Evolutionary conservation across 306 rosid species (phyloP), one percentile per base, ranked within the genome.

Genomic region (Pterocarpus santalinus): DNA sequence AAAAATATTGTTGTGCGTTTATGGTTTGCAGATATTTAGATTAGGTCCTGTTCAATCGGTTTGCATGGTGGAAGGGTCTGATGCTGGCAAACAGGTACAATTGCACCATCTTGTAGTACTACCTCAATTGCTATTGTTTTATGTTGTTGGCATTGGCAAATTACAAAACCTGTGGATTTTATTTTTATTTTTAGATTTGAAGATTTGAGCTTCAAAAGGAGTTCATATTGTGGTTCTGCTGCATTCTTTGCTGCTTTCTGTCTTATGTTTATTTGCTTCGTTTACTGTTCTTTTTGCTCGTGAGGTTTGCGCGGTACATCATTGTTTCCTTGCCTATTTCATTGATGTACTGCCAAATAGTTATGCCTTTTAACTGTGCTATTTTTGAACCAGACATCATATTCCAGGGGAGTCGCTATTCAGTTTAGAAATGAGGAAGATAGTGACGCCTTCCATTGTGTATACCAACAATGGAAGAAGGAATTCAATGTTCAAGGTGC

Each of bases 361-460:
- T 74, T 44, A 39, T 51, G 65, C 39, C 66, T 56, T 61, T 80
- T 85, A 81, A 86, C 81, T 38, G 57, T 85, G 81, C 76, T 81
- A 55, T 65, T 82, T 85, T 73, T 87, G 76, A 73, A 87, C 71
- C 90, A 91, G 95, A 86, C 91, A 76, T 74, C 86, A 7, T 89
- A 84, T 84, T 85, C 95, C 15, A 90, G 77, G 79, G 98, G 92
- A 78, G 81, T 91, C 39, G 68, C 89, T 61, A 51, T 94, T 47
- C 89, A 75, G 68, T 94, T 94, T 89, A 89, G 87, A 79, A 87
- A 87, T 38, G 91, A 87, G 89, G 91, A 83, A 66, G 95, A 90
- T 72, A 84, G 93, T 82, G 86, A 33, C 38, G 91, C 87, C 71
- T 90, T 94, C 87, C 97, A 94, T 81, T 33, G 67, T 81, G 88